Evolutionary conservation across 768 basidiomycete species (phyloP), one percentile per base, ranked within the genome.

Genomic region (Amanita inopinata): DNA sequence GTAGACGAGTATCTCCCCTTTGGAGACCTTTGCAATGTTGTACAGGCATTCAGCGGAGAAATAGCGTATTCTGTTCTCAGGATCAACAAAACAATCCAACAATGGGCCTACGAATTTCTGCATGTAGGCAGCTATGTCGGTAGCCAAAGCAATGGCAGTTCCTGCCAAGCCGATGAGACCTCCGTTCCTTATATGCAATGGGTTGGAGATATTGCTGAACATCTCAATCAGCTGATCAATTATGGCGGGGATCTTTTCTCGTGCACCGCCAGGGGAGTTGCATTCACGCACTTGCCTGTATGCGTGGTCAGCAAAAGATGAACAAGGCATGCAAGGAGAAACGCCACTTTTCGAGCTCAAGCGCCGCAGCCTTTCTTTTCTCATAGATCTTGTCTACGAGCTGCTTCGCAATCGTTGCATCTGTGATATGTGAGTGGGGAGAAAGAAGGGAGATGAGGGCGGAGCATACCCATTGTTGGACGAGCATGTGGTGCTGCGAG

Each of bases 21-120:
- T 94, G 23, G 92, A 94, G 11, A 96, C 93, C 61, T 93, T 90
- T 19, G 87, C 89, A 49, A 99, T 93, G 63, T 99, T 99, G 67
- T 99, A 99, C 49, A 99, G 65, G 56, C 92, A 94, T 59, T 99
- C 96, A 18, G 91, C 93, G 4, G 94, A 94, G 67, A 96, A 97
- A 64, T 98, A 99, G 33, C 91, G 78, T 47, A 98, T 90, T 56
- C 91, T 74, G 63, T 88, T 91, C 69, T 98, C 94, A 2, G 83
- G 73, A 59, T 99, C 96, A 47, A 83, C 78, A 61, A 99, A 96
- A 62, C 94, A 96, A 40, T 76, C 75, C 19, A 98, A 74, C 23
- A 99, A 73, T 2, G 89, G 83, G 32, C 83, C 80, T 25, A 96
- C 75, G 56, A 99, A 96, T 53, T 83, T 84, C 46, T 88, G 87